phyloP scores from a whole-genome alignment of 2,329 filamentous ascomycete species.

The Ciborinia camelliae region DNA sequence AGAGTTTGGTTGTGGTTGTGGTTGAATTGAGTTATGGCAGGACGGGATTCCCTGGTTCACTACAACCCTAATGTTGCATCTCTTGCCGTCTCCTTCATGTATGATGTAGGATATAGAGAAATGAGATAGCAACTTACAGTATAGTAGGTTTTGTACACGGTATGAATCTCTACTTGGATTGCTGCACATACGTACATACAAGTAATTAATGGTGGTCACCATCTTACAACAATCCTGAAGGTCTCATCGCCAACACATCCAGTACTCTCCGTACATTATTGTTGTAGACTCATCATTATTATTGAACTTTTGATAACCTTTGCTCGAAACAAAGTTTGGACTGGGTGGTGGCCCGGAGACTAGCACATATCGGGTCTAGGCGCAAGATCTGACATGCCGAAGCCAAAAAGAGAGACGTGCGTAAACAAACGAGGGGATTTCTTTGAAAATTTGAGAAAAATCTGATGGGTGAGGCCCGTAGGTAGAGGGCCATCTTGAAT shows the following conservation, averaged over 20 bases:
- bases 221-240: neutral
- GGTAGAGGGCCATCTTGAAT: neutral
- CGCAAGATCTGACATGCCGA: constrained; percentile 22
- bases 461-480: neutral
- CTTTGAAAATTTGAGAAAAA: neutral
- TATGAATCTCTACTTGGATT: neutral
- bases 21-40: neutral
- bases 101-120: neutral
- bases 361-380: constrained; percentile 19
- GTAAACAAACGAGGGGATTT: constrained; percentile 20
- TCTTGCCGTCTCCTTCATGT: constrained; percentile 1
- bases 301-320: constrained; percentile 3
- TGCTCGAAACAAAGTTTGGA: constrained; percentile 3
- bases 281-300: neutral
- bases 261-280: neutral
- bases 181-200: neutral
- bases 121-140: constrained; percentile 1
- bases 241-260: neutral
- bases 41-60: neutral
- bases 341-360: neutral
- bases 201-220: neutral
- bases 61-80: constrained; percentile 9
- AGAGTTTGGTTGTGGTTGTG: neutral
- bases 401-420: constrained; percentile 32
- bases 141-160: neutral